Percentiles rank a stretch among this genome's conserved stretches.
phyloP scores from a whole-genome alignment of 2,329 filamentous ascomycete genomes.

The Colletotrichum sp. region DNA sequence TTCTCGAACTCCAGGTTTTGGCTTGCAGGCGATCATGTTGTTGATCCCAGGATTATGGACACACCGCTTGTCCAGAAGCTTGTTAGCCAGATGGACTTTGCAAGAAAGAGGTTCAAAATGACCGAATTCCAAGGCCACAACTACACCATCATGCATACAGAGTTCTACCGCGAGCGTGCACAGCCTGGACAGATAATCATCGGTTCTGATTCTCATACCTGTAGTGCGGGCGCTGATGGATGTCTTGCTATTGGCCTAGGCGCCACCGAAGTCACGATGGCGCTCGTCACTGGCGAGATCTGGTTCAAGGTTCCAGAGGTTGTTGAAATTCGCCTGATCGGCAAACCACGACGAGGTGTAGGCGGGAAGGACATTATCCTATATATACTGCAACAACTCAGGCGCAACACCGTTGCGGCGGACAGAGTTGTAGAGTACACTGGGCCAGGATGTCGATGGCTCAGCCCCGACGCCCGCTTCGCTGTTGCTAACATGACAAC shows the following conservation, averaged over 20 bases:
- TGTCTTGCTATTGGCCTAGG: slow-evolving; percentile 42
- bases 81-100: slow-evolving; percentile 2
- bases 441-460: slow-evolving; percentile 33
- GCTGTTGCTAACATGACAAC: slow-evolving; percentile 40
- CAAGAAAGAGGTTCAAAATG: slow-evolving; percentile 11
- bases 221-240: slow-evolving; percentile 39
- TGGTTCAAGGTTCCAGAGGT: slow-evolving; percentile 45
- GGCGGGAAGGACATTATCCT: slow-evolving; percentile 45
- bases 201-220: slow-evolving; percentile 44
- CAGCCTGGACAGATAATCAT: slow-evolving; percentile 43
- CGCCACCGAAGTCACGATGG: slow-evolving; percentile 41
- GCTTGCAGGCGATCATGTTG: slow-evolving; percentile 53
- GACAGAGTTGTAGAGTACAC: slow-evolving; percentile 43
- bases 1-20: slow-evolving; percentile 35
- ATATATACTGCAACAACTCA: slow-evolving; percentile 39
- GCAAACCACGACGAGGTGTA: slow-evolving; percentile 34
- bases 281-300: slow-evolving; percentile 40
- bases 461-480: slow-evolving; percentile 42
- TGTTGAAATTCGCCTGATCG: slow-evolving; percentile 36
- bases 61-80: slow-evolving; percentile 8
- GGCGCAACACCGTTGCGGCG: slow-evolving; percentile 42
- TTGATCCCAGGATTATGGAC: slow-evolving; percentile 39
- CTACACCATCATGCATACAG: slow-evolving; percentile 44
- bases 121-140: slow-evolving; percentile 37
- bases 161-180: slow-evolving; percentile 40